Base-by-base conservation (phyloP, 306 rosid genomes). In the Quercus engelmannii region DNA sequence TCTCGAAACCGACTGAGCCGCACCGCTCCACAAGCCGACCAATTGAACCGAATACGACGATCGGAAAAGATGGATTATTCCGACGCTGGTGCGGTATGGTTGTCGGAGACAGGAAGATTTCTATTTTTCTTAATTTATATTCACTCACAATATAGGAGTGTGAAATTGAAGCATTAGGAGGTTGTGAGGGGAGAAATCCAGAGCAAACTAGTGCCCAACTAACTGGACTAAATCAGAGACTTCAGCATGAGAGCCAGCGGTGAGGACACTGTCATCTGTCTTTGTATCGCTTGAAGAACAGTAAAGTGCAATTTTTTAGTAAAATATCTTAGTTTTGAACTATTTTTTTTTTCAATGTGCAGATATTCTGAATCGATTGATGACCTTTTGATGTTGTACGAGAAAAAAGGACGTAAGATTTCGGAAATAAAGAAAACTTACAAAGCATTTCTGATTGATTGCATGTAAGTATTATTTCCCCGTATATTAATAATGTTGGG, bases 361-460 rank as follows among this genome's bases (percentile, higher is more conserved):
- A 94, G 97, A 83, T 88, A 61, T 80, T 77, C 94, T 9, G 98
- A 92, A 82, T 88, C 98, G 73, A 84, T 94, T 28, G 96, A 91
- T 77, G 97, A 94, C 72, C 87, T 94, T 10, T 89, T 90, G 80
- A 85, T 84, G 83, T 58, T 81, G 71, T 92, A 85, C 82, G 86
- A 86, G 74, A 90, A 86, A 76, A 92, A 92, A 64, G 87, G 88
- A 73, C 87, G 86, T 4, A 92, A 88, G 87, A 92, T 94, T 73
- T 33, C 74, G 5, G 85, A 85, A 76, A 91, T 85, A 69, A 93
- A 80, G 87, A 84, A 87, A 80, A 82, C 82, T 71, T 86, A 92
- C 84, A 87, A 71, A 89, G 83, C 88, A 71, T 92, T 87, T 79
- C 89, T 86, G 88, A 83, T 71, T 83, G 85, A 73, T 75, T 88